Percentiles rank a stretch among this genome's conserved stretches.
Conservation (phyloP, 177 flowering plant species). For the Telopea speciosissima region DNA sequence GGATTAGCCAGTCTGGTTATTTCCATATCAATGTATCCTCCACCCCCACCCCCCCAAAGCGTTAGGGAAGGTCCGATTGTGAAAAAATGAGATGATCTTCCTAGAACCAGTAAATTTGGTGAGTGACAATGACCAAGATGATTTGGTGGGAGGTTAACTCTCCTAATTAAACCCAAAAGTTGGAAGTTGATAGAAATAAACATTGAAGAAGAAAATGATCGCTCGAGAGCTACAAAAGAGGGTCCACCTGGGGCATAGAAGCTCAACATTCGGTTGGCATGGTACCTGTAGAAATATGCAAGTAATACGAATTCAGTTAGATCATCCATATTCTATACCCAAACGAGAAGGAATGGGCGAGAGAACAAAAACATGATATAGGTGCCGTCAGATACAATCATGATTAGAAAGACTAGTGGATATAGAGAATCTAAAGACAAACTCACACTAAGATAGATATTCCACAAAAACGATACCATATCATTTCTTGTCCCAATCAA, state of each 20-base stretch:
- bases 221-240: background rate
- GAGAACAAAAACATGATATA: background rate
- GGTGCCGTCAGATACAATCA: background rate
- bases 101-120: background rate
- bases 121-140: background rate
- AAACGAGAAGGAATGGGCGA: background rate
- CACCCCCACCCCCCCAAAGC: background rate
- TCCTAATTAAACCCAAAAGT: background rate
- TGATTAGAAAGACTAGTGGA: background rate
- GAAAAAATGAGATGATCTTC: background rate
- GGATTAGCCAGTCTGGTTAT: background rate
- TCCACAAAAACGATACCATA: background rate
- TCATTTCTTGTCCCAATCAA: background rate
- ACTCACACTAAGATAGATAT: background rate
- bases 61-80: background rate
- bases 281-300: slow-evolving; percentile 47
- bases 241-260: slow-evolving; percentile 87
- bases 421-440: no score
- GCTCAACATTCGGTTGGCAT: slow-evolving; percentile 97
- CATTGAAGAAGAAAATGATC: background rate
- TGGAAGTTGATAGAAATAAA: background rate
- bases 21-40: background rate
- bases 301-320: background rate
- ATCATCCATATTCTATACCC: background rate
- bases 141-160: background rate